These are phyloP conservation scores for Purshia tridentata DNA, from an alignment of 306 rosid species.

Conservation along the genomic window DNA sequence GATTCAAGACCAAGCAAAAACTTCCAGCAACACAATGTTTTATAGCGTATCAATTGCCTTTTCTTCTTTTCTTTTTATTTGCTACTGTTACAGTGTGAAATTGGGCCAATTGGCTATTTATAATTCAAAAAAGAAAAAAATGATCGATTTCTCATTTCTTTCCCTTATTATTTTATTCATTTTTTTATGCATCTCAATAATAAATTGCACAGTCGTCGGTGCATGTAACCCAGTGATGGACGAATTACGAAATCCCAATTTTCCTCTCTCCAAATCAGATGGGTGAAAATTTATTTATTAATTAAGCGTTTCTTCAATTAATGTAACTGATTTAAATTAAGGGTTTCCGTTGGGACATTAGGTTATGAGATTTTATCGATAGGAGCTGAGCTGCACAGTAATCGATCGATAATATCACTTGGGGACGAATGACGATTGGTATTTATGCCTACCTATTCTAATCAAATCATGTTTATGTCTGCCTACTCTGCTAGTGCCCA, in stretches of 20 bases:
- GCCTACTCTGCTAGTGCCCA: neutral
- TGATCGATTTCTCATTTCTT: too few relatives aligned
- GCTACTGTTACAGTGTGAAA: slow-evolving; percentile 2
- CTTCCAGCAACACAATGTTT: neutral
- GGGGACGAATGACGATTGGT: too few relatives aligned
- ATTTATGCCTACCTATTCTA: neutral
- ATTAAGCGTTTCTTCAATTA: too few relatives aligned
- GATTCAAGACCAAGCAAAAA: neutral
- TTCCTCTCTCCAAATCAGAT: neutral
- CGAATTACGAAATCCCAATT: neutral
- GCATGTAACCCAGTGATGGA: slow-evolving; percentile 7
- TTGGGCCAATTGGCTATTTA: slow-evolving; percentile 1
- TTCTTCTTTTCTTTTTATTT: neutral
- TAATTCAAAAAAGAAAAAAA: neutral
- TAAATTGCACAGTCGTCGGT: slow-evolving; percentile 13
- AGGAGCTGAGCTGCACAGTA: too few relatives aligned
- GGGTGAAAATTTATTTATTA: too few relatives aligned
- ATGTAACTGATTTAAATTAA: neutral
- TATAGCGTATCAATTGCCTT: neutral
- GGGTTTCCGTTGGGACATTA: neutral
- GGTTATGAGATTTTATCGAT: too few relatives aligned
- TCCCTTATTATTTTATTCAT: neutral
- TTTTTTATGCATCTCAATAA: neutral
- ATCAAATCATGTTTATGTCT: neutral
- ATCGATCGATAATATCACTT: neutral